Conservation (phyloP, 352 stramenopile species). For the Phytophthora citrophthora region DNA sequence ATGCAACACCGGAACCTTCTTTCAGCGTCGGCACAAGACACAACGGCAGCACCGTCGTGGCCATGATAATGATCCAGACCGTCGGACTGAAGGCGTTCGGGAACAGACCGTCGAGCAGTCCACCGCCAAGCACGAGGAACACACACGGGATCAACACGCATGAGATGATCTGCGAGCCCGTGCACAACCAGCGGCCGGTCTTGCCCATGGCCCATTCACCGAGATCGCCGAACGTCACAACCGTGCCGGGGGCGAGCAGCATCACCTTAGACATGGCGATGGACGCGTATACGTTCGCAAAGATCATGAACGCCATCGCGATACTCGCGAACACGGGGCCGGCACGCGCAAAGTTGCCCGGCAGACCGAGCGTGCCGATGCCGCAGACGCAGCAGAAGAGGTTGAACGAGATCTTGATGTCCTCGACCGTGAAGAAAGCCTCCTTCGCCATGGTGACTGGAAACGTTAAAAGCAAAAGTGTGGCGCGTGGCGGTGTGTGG, state of each 20-base stretch:
- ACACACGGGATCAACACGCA: slow-evolving; percentile 41
- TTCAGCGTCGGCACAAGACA: slow-evolving; percentile 37
- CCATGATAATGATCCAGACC: slow-evolving; percentile 53
- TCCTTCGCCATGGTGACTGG: slow-evolving; percentile 38
- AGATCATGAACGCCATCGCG: slow-evolving; percentile 59
- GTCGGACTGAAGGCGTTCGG: slow-evolving; percentile 31
- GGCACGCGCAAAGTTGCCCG: slow-evolving; percentile 58
- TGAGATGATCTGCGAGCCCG: slow-evolving; percentile 42
- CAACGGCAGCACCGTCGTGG: slow-evolving; percentile 42
- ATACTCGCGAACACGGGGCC: slow-evolving; percentile 47
- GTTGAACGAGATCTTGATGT: slow-evolving; percentile 38
- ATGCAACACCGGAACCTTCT: slow-evolving; percentile 39
- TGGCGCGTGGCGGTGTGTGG: slow-evolving; percentile 14
- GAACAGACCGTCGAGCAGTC: slow-evolving; percentile 44
- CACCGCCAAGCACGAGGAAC: slow-evolving; percentile 44
- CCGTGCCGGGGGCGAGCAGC: slow-evolving; percentile 25
- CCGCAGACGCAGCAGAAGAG: slow-evolving; percentile 62
- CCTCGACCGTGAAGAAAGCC: slow-evolving; percentile 29
- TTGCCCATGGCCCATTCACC: slow-evolving; percentile 38
- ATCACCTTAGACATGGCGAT: slow-evolving; percentile 41
- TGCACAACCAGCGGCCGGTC: slow-evolving; percentile 48
- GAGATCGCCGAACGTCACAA: slow-evolving; percentile 37
- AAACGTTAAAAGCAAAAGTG: slow-evolving; percentile 17
- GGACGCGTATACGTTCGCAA: slow-evolving; percentile 43
- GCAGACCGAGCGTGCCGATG: slow-evolving; percentile 67